Evolutionary conservation across 345 rosid genomes (phyloP).

Genomic region (thale cress (Arabidopsis thaliana)): DNA sequence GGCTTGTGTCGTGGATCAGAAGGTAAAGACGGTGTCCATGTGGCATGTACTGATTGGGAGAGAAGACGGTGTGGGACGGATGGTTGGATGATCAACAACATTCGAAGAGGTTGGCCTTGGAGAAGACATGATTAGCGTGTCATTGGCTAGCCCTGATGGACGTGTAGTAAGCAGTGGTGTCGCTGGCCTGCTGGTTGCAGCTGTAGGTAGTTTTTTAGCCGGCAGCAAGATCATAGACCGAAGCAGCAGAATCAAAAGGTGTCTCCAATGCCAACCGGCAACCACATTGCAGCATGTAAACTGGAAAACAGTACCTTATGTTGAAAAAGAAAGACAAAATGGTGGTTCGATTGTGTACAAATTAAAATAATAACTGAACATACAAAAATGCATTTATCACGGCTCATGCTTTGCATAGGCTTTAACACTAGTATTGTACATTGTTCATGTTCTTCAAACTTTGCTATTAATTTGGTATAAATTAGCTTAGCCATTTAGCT

Average conservation of each 20-base stretch:
- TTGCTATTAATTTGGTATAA: no score
- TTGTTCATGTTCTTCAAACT: no score
- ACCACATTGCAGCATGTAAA: slow-evolving; percentile 34
- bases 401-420: no score
- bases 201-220: slow-evolving; percentile 84
- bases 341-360: no score
- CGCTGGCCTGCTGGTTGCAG: slow-evolving; percentile 88
- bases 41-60: background rate
- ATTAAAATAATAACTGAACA: no score
- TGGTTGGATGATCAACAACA: slow-evolving; percentile 51
- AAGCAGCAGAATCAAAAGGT: slow-evolving; percentile 59
- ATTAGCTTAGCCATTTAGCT: no score
- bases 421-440: no score
- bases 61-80: slow-evolving; percentile 24
- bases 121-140: slow-evolving; percentile 64
- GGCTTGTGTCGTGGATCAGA: slow-evolving; percentile 5
- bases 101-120: slow-evolving; percentile 41
- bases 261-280: slow-evolving; percentile 40
- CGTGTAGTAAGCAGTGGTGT: slow-evolving; percentile 94
- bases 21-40: slow-evolving; percentile 31
- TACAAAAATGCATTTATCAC: no score
- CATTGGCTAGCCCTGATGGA: slow-evolving; percentile 90
- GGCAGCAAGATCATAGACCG: slow-evolving; percentile 72
- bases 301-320: no score
- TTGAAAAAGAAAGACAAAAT: no score